Base-by-base conservation (phyloP, 2,329 filamentous ascomycete species). In the Curvularia sp. region DNA sequence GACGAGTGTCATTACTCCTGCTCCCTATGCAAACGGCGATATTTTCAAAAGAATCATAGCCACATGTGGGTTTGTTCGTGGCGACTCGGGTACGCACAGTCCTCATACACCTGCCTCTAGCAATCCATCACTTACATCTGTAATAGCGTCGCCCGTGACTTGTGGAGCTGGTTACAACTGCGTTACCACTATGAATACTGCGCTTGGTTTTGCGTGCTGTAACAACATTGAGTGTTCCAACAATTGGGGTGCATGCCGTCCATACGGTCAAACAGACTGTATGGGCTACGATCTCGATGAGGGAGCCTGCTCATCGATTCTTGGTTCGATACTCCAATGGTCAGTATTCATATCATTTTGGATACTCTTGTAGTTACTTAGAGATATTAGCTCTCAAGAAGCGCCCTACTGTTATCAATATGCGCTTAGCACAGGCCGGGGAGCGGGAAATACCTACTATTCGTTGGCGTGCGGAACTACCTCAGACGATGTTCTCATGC, bases 141-240 rank as follows among this genome's bases (percentile, higher is more conserved):
- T 1, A 12, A 47, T 24, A 59, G 57, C 53, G 18, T 59, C 53
- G 13, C 47, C 57, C 12, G n/a, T 59, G 20, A 56, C 57, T 13
- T 59, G 57, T 48, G 41, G 47, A 24, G 48, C 47, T n/a, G 49
- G 38, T 22, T 59, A 59, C 22, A 59, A 59, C 43, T 56, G 57
- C 42, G 26, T 47, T 28, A 48, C 48, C 6, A 51, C 52, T n/a
- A 5, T 18, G 10, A 38, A 12, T 24, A 1, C 8, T 38, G 12
- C 22, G 33, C 4, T 12, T 10, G 46, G 15, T 3, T 59, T 59
- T 1, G 57, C 47, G 38, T 59, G 57, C 22, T 59, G 52, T 47
- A 55, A 59, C n/a, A 59, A 53, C 9, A 22, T 59, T 5, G 57
- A 59, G 20, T 59, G 57, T 35, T 20, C 48, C 3, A 22, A 52